These are phyloP conservation scores for Cicer cuneatum DNA, from an alignment of 306 rosid genomes.

Conservation along the genomic window DNA sequence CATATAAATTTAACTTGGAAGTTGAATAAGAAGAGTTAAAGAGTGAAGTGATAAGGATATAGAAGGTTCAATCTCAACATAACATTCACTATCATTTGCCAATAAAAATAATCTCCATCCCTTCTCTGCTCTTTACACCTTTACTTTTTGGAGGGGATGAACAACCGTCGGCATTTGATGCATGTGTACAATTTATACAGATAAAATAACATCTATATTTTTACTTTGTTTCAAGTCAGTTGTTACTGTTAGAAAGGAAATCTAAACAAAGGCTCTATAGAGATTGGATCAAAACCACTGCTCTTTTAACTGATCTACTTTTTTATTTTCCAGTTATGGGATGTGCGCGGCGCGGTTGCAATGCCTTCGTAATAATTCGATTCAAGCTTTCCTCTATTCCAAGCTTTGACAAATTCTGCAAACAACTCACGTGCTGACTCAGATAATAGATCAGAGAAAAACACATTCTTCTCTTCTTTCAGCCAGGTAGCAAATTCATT, in stretches of 20 bases:
- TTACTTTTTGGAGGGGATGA: not conserved
- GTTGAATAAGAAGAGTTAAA: too few species aligned
- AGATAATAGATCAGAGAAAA: conserved; percentile 80
- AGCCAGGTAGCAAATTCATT: conserved; percentile 94
- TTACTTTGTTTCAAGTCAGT: conserved; percentile 24
- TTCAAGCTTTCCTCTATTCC: conserved; percentile 76
- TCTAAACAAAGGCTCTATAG: conserved; percentile 32
- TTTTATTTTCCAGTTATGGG: conserved; percentile 86
- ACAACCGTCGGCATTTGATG: conserved; percentile 21
- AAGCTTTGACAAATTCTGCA: conserved; percentile 69
- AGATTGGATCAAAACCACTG: conserved; percentile 32
- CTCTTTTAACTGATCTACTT: conserved; percentile 39
- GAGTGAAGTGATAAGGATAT: too few species aligned
- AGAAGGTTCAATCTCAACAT: too few species aligned
- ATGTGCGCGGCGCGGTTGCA: conserved; percentile 70
- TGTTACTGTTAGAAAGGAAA: conserved; percentile 12
- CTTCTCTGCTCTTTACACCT: not conserved
- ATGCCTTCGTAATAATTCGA: conserved; percentile 86
- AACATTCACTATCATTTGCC: too few species aligned
- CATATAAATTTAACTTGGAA: too few species aligned
- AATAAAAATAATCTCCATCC: too few species aligned
- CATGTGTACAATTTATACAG: conserved; percentile 24
- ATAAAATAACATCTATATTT: conserved; percentile 26
- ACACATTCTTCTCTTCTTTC: conserved; percentile 83
- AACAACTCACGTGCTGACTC: conserved; percentile 78